These are phyloP conservation scores for Chaetomiaceae sp. DNA, from an alignment of 2,329 filamentous ascomycete genomes.

Conservation along the genomic window DNA sequence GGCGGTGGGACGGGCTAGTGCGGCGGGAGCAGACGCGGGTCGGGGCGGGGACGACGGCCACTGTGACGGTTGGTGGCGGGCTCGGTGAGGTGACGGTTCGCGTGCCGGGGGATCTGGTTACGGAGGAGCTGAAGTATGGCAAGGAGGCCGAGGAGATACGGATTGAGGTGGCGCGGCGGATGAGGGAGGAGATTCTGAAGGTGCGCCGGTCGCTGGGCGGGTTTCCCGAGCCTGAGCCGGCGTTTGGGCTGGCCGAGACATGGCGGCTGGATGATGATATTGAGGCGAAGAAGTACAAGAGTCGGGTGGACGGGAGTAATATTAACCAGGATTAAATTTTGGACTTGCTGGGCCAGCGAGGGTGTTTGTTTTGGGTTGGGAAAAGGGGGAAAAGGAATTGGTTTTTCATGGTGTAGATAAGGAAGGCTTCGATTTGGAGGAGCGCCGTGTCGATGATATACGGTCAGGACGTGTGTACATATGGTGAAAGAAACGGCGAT, in stretches of 20 bases:
- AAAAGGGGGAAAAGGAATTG: too few relatives aligned
- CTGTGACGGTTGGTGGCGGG: not conserved
- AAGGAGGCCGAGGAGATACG: conserved; percentile 72
- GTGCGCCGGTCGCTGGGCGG: conserved; percentile 63
- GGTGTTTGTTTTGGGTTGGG: not conserved
- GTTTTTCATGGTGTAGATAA: not conserved
- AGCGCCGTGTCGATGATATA: not conserved
- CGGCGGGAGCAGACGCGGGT: conserved; percentile 34
- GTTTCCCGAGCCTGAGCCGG: conserved; percentile 74
- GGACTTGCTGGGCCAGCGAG: too few relatives aligned
- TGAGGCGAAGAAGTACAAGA: conserved; percentile 44
- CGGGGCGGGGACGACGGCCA: not conserved
- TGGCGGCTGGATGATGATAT: conserved; percentile 59
- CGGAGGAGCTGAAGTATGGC: conserved; percentile 60
- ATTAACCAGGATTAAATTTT: conserved; percentile 33
- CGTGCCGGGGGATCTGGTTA: conserved; percentile 38
- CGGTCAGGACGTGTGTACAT: not conserved
- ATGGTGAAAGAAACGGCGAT: not conserved
- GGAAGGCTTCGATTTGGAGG: not conserved
- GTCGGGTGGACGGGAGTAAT: conserved; percentile 49
- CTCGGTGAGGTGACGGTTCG: not conserved
- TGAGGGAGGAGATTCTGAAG: conserved; percentile 76
- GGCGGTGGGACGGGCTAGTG: conserved; percentile 67
- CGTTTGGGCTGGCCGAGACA: conserved; percentile 72
- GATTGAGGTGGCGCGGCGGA: conserved; percentile 71